phyloP scores from a whole-genome alignment of 176 grass and related monocot genomes.

The Coix lacrymajobi region DNA sequence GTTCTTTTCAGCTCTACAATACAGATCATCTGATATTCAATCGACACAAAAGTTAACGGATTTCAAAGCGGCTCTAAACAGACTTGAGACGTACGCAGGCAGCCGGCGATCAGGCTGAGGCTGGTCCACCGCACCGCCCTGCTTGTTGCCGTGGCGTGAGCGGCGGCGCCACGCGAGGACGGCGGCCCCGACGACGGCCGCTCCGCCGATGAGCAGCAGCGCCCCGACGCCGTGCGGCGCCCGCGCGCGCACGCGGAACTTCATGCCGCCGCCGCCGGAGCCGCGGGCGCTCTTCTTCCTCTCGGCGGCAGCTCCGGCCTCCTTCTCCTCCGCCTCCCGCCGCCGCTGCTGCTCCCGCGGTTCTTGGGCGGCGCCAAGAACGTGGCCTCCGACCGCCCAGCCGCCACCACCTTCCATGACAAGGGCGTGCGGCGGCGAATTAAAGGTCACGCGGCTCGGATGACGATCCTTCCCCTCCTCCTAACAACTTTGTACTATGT shows the following conservation, averaged over 20 bases:
- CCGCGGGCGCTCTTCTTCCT: background rate
- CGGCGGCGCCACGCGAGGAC: slow-evolving; percentile 24
- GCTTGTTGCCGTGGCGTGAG: background rate
- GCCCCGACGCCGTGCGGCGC: slow-evolving; percentile 36
- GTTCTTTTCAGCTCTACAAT: background rate
- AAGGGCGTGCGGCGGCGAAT: background rate
- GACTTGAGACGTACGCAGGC: background rate
- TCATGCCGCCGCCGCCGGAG: slow-evolving; percentile 5
- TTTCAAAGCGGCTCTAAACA: background rate
- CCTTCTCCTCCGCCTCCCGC: background rate
- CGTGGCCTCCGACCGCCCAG: background rate
- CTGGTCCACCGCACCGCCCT: background rate
- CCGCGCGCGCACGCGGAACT: slow-evolving; percentile 26
- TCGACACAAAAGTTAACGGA: background rate
- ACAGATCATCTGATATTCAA: background rate
- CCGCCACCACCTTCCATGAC: slow-evolving; percentile 17
- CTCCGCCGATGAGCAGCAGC: slow-evolving; percentile 35
- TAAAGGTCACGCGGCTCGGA: background rate
- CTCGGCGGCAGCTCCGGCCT: background rate
- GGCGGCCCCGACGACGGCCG: slow-evolving; percentile 34
- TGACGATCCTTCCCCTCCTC: background rate
- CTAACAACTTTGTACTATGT: background rate
- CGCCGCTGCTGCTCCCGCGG: background rate
- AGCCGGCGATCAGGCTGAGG: background rate
- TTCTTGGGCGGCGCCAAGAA: background rate